Conservation (phyloP, 768 basidiomycete genomes). For the Postia placenta region DNA sequence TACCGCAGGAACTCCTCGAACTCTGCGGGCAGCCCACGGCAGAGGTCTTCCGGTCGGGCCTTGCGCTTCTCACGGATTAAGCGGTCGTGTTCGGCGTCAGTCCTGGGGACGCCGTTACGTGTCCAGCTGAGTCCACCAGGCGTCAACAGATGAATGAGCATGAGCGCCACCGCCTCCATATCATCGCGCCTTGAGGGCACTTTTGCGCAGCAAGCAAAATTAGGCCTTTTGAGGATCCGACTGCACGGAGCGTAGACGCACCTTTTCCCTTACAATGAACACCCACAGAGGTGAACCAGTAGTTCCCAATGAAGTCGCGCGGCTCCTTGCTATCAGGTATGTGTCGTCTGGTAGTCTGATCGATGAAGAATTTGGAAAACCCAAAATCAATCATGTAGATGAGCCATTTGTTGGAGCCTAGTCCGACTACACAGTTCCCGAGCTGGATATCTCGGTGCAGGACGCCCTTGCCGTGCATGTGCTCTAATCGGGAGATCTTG, state of each 20-base stretch:
- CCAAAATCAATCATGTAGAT: slow-evolving; percentile 87
- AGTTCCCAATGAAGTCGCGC: slow-evolving; percentile 78
- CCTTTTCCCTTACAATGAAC: slow-evolving; percentile 78
- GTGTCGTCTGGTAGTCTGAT: slow-evolving; percentile 57
- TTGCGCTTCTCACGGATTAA: slow-evolving; percentile 60
- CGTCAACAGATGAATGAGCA: slow-evolving; percentile 77
- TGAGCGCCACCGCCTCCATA: slow-evolving; percentile 68
- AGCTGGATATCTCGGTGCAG: slow-evolving; percentile 77
- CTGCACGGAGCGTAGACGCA: slow-evolving; percentile 18
- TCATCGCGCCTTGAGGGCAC: slow-evolving; percentile 78
- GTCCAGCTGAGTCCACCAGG: slow-evolving; percentile 76
- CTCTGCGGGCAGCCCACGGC: slow-evolving; percentile 58
- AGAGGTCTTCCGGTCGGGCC: slow-evolving; percentile 60
- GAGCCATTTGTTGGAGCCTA: slow-evolving; percentile 46
- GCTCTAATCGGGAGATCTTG: slow-evolving; percentile 66
- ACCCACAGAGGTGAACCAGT: slow-evolving; percentile 75
- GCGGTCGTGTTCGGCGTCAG: slow-evolving; percentile 52
- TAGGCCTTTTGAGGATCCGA: neutral
- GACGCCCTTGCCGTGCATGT: slow-evolving; percentile 69
- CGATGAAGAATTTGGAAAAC: slow-evolving; percentile 74
- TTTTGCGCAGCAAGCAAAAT: slow-evolving; percentile 21
- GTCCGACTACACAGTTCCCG: slow-evolving; percentile 68
- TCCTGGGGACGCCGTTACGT: slow-evolving; percentile 73
- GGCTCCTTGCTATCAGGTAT: slow-evolving; percentile 63
- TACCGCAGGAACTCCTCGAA: slow-evolving; percentile 77